phyloP scores from a whole-genome alignment of 768 basidiomycete genomes.

The Pulveroboletus ravenelii region DNA sequence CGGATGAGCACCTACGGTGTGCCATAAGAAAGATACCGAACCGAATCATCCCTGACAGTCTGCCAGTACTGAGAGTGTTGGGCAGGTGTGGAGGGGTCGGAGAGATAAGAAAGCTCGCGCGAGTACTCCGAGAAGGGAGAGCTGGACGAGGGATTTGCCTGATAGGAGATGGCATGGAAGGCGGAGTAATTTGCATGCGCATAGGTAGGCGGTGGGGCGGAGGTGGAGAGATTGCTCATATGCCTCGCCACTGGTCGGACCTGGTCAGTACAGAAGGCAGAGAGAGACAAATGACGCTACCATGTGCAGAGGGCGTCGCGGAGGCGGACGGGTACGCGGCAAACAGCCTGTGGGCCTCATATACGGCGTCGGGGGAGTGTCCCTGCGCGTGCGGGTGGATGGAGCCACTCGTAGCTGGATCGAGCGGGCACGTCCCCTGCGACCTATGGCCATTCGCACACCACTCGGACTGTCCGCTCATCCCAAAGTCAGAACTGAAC shows the following conservation, averaged over 20 bases:
- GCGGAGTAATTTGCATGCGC: conserved; percentile 43
- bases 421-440: conserved; percentile 12
- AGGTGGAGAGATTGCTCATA: conserved; percentile 53
- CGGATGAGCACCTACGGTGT: conserved; percentile 39
- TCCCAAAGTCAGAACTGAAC: conserved; percentile 11
- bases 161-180: conserved; percentile 25
- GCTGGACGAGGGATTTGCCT: conserved; percentile 33
- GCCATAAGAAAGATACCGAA: conserved; percentile 53
- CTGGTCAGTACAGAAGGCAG: conserved; percentile 16
- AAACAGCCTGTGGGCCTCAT: conserved; percentile 63
- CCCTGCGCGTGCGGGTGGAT: conserved; percentile 9
- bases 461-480: conserved; percentile 27
- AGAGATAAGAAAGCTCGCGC: conserved; percentile 53
- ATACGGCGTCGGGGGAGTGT: conserved; percentile 46
- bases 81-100: conserved; percentile 40
- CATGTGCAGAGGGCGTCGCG: conserved; percentile 72
- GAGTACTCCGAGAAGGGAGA: conserved; percentile 69
- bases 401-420: conserved; percentile 1
- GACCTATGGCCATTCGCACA: conserved; percentile 17
- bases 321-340: conserved; percentile 71
- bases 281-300: conserved; percentile 32
- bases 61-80: conserved; percentile 63
- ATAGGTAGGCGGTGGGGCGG: conserved; percentile 59
- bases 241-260: conserved; percentile 57
- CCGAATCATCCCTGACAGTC: conserved; percentile 53